phyloP scores from a whole-genome alignment of 768 basidiomycete species.

The Lanmaoa rubissima region DNA sequence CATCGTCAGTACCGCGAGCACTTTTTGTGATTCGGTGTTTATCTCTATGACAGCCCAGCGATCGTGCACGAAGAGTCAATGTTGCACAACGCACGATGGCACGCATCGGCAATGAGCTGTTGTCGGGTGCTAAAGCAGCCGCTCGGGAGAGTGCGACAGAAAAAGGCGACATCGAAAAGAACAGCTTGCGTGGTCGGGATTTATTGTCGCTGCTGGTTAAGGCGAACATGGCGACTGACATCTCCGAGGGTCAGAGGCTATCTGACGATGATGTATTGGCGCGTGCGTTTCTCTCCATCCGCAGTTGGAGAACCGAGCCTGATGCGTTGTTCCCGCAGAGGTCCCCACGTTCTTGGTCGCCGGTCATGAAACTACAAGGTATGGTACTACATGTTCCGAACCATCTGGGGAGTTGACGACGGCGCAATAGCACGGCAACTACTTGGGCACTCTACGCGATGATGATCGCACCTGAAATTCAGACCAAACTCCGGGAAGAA shows the following conservation, averaged over 20 bases:
- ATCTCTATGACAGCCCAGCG: conserved; percentile 20
- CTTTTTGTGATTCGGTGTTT: background rate
- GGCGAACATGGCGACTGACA: conserved; percentile 40
- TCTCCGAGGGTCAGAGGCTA: conserved; percentile 52
- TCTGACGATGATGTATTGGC: conserved; percentile 59
- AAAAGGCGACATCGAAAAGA: conserved; percentile 32
- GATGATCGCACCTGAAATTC: no score
- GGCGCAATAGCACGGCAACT: conserved; percentile 28
- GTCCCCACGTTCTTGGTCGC: conserved; percentile 59
- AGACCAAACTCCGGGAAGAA: no score
- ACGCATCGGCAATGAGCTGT: conserved; percentile 49
- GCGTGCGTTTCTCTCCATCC: conserved; percentile 33
- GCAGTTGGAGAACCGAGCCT: background rate
- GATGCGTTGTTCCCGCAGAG: conserved; percentile 36
- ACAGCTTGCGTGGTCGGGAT: background rate
- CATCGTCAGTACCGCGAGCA: conserved; percentile 32
- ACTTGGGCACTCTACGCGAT: no score
- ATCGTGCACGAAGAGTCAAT: conserved; percentile 11
- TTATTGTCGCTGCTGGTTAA: no score
- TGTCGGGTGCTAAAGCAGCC: conserved; percentile 24
- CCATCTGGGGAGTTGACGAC: background rate
- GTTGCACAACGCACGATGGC: conserved; percentile 42
- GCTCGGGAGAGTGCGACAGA: conserved; percentile 14
- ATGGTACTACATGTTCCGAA: background rate
- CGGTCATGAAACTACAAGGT: conserved; percentile 59